Percentiles rank a stretch among this genome's conserved stretches.
These are phyloP conservation scores for Penicillium atrosanguineum DNA, from an alignment of 495 filamentous ascomycete species.

Conservation along the genomic window DNA sequence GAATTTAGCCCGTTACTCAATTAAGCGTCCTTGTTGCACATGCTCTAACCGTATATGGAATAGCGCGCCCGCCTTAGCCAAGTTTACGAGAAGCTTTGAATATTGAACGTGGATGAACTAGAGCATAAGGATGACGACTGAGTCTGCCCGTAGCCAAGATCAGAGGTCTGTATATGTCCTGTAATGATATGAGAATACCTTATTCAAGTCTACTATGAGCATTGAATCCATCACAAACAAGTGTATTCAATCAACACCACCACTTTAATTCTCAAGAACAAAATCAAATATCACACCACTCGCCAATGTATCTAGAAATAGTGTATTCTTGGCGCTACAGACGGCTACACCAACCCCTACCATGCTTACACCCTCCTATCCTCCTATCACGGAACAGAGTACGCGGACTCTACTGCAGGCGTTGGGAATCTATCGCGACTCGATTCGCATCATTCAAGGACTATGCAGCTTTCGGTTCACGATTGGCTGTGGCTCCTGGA, in stretches of 20 bases:
- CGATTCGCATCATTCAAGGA: too few species aligned
- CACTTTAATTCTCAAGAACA: not conserved
- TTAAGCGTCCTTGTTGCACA: not conserved
- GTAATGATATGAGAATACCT: not conserved
- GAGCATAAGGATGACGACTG: not conserved
- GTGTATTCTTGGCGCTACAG: constrained; percentile 49
- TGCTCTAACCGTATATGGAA: constrained; percentile 1
- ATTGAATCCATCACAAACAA: too few species aligned
- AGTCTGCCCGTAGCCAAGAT: not conserved
- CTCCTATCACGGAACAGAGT: constrained; percentile 7
- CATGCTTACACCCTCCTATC: constrained; percentile 44
- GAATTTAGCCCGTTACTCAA: not conserved
- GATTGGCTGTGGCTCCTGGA: too few species aligned
- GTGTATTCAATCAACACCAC: not conserved
- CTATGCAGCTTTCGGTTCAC: too few species aligned
- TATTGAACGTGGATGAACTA: not conserved
- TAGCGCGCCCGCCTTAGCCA: not conserved
- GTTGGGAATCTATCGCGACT: too few species aligned
- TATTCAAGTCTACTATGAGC: not conserved
- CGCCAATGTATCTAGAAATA: constrained; percentile 10
- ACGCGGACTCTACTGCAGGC: too few species aligned
- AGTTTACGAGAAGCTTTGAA: not conserved
- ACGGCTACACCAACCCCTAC: constrained; percentile 40
- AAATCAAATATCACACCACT: not conserved
- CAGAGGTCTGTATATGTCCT: not conserved